Percentiles rank a stretch among this genome's conserved stretches.
Conservation (phyloP, 2,329 filamentous ascomycete genomes). For the Trematosphaeria pertusa region DNA sequence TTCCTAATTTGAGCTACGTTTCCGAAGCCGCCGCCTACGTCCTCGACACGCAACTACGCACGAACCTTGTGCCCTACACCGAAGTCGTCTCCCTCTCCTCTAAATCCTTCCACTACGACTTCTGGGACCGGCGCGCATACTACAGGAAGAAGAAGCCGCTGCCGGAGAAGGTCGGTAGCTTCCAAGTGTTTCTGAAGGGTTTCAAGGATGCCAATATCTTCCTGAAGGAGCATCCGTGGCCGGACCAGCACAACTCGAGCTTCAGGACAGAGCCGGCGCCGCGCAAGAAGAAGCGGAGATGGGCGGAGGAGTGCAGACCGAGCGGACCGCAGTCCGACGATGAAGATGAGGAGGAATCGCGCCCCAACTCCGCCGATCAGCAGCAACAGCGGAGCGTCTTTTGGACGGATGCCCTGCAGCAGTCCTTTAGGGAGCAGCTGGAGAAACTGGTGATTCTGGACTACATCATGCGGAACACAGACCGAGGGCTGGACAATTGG, state of each 20-base stretch:
- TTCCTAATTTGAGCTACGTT: slow-evolving; percentile 96
- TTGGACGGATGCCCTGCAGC: slow-evolving; percentile 89
- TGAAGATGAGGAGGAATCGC: slow-evolving; percentile 60
- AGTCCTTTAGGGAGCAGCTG: slow-evolving; percentile 91
- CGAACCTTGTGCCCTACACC: slow-evolving; percentile 93
- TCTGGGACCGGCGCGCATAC: slow-evolving; percentile 90
- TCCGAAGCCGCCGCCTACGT: slow-evolving; percentile 98
- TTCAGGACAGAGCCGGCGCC: slow-evolving; percentile 73
- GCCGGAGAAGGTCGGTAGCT: slow-evolving; percentile 90
- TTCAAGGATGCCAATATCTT: slow-evolving; percentile 98
- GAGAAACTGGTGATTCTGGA: slow-evolving; percentile 97
- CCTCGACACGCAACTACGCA: slow-evolving; percentile 86
- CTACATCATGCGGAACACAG: slow-evolving; percentile 99
- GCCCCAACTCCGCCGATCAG: slow-evolving; percentile 42
- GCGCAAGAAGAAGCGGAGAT: slow-evolving; percentile 69
- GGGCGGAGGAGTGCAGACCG: slow-evolving; percentile 84
- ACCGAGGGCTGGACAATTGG: slow-evolving; percentile 97
- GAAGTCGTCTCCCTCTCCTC: slow-evolving; percentile 94
- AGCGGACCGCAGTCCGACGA: slow-evolving; percentile 65
- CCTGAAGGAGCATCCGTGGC: slow-evolving; percentile 94
- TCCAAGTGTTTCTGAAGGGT: slow-evolving; percentile 95
- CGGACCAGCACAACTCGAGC: slow-evolving; percentile 77
- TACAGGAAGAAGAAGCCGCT: slow-evolving; percentile 86
- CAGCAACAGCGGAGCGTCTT: slow-evolving; percentile 65
- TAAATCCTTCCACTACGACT: slow-evolving; percentile 97